Evolutionary conservation across 805 yeast genomes (phyloP), one percentile per base, ranked within the genome.

Genomic region (Wickerhamiella sergipiensis): DNA sequence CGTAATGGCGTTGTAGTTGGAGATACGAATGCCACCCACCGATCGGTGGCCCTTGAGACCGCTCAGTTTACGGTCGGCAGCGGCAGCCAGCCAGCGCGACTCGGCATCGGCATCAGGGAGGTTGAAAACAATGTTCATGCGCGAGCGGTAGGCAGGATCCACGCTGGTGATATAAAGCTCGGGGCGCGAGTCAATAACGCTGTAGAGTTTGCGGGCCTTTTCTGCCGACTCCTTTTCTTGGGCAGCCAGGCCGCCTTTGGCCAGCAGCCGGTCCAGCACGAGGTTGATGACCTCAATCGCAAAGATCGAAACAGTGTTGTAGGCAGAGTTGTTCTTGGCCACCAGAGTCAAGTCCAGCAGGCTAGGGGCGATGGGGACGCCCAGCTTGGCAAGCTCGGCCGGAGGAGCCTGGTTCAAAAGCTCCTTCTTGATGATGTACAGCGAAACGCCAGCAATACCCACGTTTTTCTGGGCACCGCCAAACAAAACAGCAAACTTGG

Each of bases 381-480:
- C 77, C 48, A 80, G 69, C 38, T 70, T 68, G 44, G 65, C 71
- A 59, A 88, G 71, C 57, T 79, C 80, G 1, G 71, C 82, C 56
- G 79, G 85, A 2, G 78, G 58, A 3, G 87, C 79, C 47, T 53
- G 55, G 24, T 80, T 83, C 24, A 92, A 69, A 50, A 92, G 74
- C 1, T 81, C 63, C 66, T 88, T 90, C 68, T 85, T 87, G 67
- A 89, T 81, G 61, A 92, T 90, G 67, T 88, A 90, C 55, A 92
- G 75, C 15, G 97, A 83, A 57, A 92, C 78, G 39, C 99, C 98
- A 9, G 99, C 97, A 63, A 92, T 72, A 50, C 99, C 98, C 63
- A 92, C 87, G 67, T 92, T 92, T 70, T 92, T 92, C 70, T 92
- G 99, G 24, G 97, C 99, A 55, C 99, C 99, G 18, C 96, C 98